These are phyloP conservation scores for Aspergillus tubingensis DNA, from an alignment of 2,329 filamentous ascomycete species.

Conservation along the genomic window DNA sequence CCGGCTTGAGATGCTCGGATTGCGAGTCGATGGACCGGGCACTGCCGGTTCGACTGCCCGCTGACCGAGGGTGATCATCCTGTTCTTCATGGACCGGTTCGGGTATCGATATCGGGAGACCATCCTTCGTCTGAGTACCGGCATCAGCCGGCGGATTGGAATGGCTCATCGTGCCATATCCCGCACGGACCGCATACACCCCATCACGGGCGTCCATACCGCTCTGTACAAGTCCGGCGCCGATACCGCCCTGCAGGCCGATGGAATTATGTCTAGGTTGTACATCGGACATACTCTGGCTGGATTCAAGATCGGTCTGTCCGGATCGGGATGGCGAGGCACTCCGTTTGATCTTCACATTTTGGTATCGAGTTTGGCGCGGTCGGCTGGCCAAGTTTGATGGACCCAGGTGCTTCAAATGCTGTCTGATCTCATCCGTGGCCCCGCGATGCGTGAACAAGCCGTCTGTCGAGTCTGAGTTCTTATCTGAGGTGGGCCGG, in stretches of 20 bases:
- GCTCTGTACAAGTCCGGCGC: conserved; percentile 55
- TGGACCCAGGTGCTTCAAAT: conserved; percentile 64
- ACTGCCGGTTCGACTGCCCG: conserved; percentile 28
- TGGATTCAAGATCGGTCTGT: conserved; percentile 38
- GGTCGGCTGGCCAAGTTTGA: conserved; percentile 64
- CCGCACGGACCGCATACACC: conserved; percentile 60
- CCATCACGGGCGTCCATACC: conserved; percentile 65
- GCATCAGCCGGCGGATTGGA: conserved; percentile 25
- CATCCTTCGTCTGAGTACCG: conserved; percentile 26
- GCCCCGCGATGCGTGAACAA: conserved; percentile 51
- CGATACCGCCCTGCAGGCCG: conserved; percentile 54
- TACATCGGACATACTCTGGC: conserved; percentile 46
- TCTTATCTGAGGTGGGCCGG: conserved; percentile 35
- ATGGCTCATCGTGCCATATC: conserved; percentile 53
- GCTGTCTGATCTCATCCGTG: conserved; percentile 59
- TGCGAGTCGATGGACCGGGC: conserved; percentile 26
- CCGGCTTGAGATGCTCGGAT: conserved; percentile 24
- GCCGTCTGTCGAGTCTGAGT: conserved; percentile 28
- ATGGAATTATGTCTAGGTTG: conserved; percentile 29
- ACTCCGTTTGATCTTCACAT: conserved; percentile 66
- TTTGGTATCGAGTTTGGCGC: conserved; percentile 61
- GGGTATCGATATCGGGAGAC: conserved; percentile 31
- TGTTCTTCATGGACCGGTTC: conserved; percentile 35
- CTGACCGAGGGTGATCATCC: conserved; percentile 27
- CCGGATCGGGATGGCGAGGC: conserved; percentile 35